phyloP scores from a whole-genome alignment of 1,284 basidiomycete species.

The Vanrija pseudolonga region DNA sequence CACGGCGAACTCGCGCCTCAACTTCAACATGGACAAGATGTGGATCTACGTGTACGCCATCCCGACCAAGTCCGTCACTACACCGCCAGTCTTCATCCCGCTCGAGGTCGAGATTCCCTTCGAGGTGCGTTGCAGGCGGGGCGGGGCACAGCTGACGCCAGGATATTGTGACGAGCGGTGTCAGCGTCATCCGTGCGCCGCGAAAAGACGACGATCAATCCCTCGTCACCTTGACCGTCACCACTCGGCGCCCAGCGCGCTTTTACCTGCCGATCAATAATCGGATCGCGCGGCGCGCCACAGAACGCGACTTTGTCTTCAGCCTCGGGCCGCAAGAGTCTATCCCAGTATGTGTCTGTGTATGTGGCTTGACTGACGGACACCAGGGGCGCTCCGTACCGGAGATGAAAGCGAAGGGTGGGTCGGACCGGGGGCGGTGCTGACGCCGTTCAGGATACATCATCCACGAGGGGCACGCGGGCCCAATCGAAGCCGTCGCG shows the following conservation, averaged over 20 bases:
- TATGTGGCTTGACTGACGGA: neutral
- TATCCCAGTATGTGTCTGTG: neutral
- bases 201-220: neutral
- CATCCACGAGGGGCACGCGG: slow-evolving; percentile 20
- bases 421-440: neutral
- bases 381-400: slow-evolving; percentile 8
- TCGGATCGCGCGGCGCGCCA: slow-evolving; percentile 10
- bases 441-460: slow-evolving; percentile 7
- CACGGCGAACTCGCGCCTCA: slow-evolving; percentile 6
- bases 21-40: slow-evolving; percentile 15
- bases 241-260: slow-evolving; percentile 15
- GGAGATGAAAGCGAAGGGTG: slow-evolving; percentile 15
- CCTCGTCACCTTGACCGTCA: slow-evolving; percentile 14
- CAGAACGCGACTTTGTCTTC: slow-evolving; percentile 23
- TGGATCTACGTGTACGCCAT: slow-evolving; percentile 12
- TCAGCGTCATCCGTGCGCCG: slow-evolving; percentile 2
- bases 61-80: neutral
- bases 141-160: neutral
- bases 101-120: slow-evolving; percentile 19
- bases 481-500: slow-evolving; percentile 9
- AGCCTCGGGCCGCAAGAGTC: slow-evolving; percentile 6
- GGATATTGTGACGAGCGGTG: slow-evolving; percentile 16
- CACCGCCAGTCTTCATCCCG: slow-evolving; percentile 14
- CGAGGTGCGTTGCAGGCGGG: slow-evolving; percentile 3
- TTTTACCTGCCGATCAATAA: slow-evolving; percentile 12